Percentiles rank a stretch among this genome's conserved stretches.
These are phyloP conservation scores for Beta macrorhiza DNA, from an alignment of 179 eudicot genomes.

Conservation along the genomic window DNA sequence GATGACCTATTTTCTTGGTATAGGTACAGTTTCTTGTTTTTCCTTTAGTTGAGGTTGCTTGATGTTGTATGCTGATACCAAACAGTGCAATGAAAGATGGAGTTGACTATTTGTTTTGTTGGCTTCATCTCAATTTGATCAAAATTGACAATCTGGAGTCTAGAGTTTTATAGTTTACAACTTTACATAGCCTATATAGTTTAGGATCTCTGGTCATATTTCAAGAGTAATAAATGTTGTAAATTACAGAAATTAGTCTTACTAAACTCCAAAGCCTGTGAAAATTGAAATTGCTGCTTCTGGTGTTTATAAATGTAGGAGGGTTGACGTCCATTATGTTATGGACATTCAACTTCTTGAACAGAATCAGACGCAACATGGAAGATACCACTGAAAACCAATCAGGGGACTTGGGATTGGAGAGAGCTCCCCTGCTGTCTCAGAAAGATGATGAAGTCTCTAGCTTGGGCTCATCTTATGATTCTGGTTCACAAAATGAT, in stretches of 20 bases:
- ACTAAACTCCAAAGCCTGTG: constrained; percentile 7
- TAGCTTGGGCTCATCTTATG: constrained; percentile 78
- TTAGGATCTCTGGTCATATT: neutral
- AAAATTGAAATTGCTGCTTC: constrained; percentile 9
- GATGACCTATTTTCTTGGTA: constrained; percentile 63
- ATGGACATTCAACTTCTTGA: constrained; percentile 45
- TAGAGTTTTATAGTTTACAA: constrained; percentile 3
- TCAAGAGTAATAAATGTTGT: neutral
- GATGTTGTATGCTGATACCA: neutral
- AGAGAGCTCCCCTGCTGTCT: constrained; percentile 59
- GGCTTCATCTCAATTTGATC: neutral
- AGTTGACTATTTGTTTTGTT: neutral
- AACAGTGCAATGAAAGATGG: neutral
- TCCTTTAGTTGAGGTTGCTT: neutral
- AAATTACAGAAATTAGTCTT: neutral
- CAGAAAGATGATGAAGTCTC: constrained; percentile 63
- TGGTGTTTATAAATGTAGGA: constrained; percentile 37
- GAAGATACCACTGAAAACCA: constrained; percentile 30
- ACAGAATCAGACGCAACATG: constrained; percentile 37
- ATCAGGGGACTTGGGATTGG: constrained; percentile 26
- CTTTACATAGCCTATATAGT: neutral
- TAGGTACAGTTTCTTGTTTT: constrained; percentile 44
- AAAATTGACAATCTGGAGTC: neutral
- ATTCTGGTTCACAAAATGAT: constrained; percentile 54
- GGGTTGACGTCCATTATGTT: constrained; percentile 60